Conservation (phyloP, 768 basidiomycete species). For the Russula virescens region DNA sequence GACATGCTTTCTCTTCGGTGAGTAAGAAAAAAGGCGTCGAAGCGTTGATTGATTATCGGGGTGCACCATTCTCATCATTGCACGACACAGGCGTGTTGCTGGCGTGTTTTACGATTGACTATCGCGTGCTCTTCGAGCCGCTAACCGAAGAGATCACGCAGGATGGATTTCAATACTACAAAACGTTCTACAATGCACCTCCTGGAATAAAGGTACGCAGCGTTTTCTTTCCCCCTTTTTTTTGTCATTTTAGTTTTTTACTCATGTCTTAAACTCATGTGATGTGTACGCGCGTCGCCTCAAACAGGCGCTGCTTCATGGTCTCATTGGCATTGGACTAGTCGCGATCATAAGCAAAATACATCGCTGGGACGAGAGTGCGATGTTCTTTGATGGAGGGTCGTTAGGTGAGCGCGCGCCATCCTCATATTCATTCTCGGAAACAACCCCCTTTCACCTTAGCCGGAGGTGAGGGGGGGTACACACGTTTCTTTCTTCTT, state of each 20-base stretch:
- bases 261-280: not conserved
- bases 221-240: not conserved
- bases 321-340: slow-evolving; percentile 73
- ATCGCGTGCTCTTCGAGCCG: slow-evolving; percentile 69
- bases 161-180: slow-evolving; percentile 87
- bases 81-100: slow-evolving; percentile 60
- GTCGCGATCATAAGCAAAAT: slow-evolving; percentile 73
- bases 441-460: not conserved
- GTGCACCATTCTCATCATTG: not conserved
- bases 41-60: not conserved
- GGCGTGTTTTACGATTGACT: slow-evolving; percentile 84
- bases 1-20: slow-evolving; percentile 86
- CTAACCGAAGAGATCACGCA: slow-evolving; percentile 57
- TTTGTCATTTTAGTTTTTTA: not conserved
- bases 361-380: slow-evolving; percentile 85
- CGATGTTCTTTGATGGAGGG: slow-evolving; percentile 92
- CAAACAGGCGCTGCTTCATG: slow-evolving; percentile 76
- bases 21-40: slow-evolving; percentile 26
- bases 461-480: not conserved
- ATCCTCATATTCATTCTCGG: not conserved
- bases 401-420: slow-evolving; percentile 69
- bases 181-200: slow-evolving; percentile 88
- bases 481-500: not conserved
- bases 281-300: not conserved
- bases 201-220: slow-evolving; percentile 83